Percentiles rank a stretch among this genome's conserved stretches.
Conservation (phyloP, 2,329 filamentous ascomycete genomes). For the Tolypocladium guangdongense region DNA sequence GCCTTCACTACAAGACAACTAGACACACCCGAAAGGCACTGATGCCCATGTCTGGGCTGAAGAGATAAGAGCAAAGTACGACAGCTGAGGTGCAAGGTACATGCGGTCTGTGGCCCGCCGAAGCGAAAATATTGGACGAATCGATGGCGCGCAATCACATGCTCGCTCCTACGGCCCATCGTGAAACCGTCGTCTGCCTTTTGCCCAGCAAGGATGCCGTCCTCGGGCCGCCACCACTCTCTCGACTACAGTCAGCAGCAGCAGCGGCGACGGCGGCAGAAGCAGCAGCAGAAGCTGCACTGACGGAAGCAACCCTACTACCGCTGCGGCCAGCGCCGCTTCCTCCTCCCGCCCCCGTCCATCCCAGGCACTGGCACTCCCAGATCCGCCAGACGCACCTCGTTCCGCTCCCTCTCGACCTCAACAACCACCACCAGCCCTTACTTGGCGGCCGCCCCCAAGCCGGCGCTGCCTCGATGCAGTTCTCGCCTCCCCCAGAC, state of each 20-base stretch:
- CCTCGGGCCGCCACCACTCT: neutral
- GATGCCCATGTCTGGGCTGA: neutral
- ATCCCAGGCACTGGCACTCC: constrained; percentile 5
- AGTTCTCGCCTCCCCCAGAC: constrained; percentile 10
- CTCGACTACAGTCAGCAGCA: neutral
- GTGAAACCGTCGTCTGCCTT: neutral
- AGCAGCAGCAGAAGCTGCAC: neutral
- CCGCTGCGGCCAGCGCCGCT: constrained; percentile 3
- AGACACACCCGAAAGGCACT: neutral
- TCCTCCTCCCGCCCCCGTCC: constrained; percentile 7
- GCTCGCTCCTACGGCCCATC: constrained; percentile 8
- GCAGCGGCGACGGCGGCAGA: neutral
- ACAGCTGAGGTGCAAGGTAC: too few species aligned
- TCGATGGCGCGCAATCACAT: constrained; percentile 11
- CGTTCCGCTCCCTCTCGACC: neutral
- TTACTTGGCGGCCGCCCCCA: neutral
- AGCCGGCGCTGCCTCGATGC: constrained; percentile 10
- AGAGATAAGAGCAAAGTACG: neutral
- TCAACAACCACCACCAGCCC: neutral
- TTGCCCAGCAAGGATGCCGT: neutral
- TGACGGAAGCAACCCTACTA: neutral
- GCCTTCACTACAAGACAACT: neutral
- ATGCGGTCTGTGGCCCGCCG: neutral
- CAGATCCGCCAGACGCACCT: neutral
- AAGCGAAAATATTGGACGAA: neutral